These are phyloP conservation scores for Mycena kentingensis DNA, from an alignment of 768 basidiomycete genomes.

Conservation along the genomic window DNA sequence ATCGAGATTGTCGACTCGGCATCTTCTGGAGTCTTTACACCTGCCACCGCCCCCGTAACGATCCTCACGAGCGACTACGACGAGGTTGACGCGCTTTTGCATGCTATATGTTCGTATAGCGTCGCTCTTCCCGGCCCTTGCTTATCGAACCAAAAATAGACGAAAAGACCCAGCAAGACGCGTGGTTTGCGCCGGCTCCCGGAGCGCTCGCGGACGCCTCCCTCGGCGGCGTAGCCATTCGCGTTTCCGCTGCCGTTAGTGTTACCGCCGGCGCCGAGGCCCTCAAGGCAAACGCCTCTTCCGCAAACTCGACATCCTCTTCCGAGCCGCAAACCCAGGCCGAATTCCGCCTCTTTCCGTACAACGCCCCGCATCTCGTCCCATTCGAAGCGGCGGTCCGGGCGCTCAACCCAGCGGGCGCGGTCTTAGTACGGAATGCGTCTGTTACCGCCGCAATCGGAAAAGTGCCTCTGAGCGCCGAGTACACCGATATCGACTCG, in stretches of 20 bases:
- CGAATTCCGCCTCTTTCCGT: conserved; percentile 83
- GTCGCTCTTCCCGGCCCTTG: conserved; percentile 28
- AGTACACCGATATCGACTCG: conserved; percentile 68
- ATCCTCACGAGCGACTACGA: conserved; percentile 71
- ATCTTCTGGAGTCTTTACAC: too few species aligned
- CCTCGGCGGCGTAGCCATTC: conserved; percentile 51
- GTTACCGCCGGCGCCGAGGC: background rate
- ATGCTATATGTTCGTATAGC: conserved; percentile 57
- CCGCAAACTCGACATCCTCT: background rate
- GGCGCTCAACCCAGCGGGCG: conserved; percentile 78
- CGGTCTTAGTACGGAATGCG: conserved; percentile 75
- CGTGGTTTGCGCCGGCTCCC: conserved; percentile 80
- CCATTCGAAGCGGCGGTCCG: conserved; percentile 81
- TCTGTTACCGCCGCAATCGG: conserved; percentile 76
- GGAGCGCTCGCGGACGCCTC: conserved; percentile 72
- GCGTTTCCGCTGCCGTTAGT: conserved; percentile 29
- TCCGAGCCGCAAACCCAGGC: conserved; percentile 22
- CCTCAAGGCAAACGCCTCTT: background rate
- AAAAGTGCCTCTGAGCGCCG: conserved; percentile 53
- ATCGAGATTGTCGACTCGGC: conserved; percentile 7
- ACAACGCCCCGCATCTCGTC: conserved; percentile 71
- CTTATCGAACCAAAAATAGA: conserved; percentile 41
- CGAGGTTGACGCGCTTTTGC: conserved; percentile 75
- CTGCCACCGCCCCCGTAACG: conserved; percentile 29
- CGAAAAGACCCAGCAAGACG: conserved; percentile 60